These are phyloP conservation scores for Moricandia moricandioides DNA, from an alignment of 345 rosid genomes.

Conservation along the genomic window DNA sequence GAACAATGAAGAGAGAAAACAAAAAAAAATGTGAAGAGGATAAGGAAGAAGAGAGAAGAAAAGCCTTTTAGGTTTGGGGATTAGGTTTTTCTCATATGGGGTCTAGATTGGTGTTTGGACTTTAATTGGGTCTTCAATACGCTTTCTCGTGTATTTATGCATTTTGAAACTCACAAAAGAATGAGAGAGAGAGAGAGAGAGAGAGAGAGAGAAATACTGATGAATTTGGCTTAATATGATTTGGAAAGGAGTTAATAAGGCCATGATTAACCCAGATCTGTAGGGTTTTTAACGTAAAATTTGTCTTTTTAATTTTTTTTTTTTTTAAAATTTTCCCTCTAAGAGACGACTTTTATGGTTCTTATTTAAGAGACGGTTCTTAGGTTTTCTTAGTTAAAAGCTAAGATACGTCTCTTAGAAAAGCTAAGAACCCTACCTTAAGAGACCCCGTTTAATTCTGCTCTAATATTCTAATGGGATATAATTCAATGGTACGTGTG, in stretches of 20 bases:
- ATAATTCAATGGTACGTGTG: constrained; percentile 14
- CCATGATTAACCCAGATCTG: too few species aligned
- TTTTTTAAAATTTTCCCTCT: too few species aligned
- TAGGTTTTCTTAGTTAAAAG: too few species aligned
- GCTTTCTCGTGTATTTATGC: constrained; percentile 38
- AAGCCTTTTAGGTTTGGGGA: constrained; percentile 29
- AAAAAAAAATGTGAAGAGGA: not conserved
- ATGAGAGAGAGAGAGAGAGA: not conserved
- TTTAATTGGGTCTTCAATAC: constrained; percentile 34
- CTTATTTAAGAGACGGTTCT: too few species aligned
- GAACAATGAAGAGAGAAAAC: constrained; percentile 16
- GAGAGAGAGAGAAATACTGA: constrained; percentile 3
- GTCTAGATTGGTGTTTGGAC: constrained; percentile 36
- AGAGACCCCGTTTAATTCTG: too few species aligned
- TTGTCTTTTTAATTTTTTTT: too few species aligned
- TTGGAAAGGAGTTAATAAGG: constrained; percentile 3
- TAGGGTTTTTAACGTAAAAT: too few species aligned
- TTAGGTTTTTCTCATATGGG: constrained; percentile 20
- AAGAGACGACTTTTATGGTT: too few species aligned
- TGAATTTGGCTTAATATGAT: constrained; percentile 19
- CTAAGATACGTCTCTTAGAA: too few species aligned
- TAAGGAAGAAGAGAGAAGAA: constrained; percentile 27
- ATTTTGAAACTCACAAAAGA: constrained; percentile 35
- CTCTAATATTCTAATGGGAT: not conserved
- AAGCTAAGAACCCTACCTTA: too few species aligned